These are phyloP conservation scores for Skeletonema potamos DNA, from an alignment of 108 stramenopile species.

Conservation along the genomic window DNA sequence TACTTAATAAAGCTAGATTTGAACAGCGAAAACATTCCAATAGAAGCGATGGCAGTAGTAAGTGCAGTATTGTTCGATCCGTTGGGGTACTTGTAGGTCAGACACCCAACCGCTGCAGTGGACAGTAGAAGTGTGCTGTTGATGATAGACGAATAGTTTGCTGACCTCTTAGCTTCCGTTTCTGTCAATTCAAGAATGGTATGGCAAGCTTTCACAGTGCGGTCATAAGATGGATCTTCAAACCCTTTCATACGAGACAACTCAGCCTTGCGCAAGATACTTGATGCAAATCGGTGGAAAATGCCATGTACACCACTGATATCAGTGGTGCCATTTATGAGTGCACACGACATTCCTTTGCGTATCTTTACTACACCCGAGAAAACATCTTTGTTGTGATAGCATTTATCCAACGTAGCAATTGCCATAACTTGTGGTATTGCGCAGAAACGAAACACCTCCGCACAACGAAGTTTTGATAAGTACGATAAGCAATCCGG, in stretches of 20 bases:
- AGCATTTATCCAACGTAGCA: constrained; percentile 95
- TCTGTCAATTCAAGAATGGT: constrained; percentile 63
- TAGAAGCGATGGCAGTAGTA: constrained; percentile 8
- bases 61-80: not conserved
- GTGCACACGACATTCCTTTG: constrained; percentile 83
- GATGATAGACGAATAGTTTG: not conserved
- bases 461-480: constrained; percentile 73
- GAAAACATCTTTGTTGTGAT: constrained; percentile 92
- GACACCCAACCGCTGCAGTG: constrained; percentile 3
- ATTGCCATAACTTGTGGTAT: constrained; percentile 99
- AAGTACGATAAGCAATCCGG: constrained; percentile 96
- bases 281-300: constrained; percentile 64
- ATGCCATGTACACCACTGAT: constrained; percentile 73
- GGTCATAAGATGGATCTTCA: constrained; percentile 68
- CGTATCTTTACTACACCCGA: constrained; percentile 98
- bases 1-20: constrained; percentile 8
- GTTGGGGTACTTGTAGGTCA: constrained; percentile 8
- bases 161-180: constrained; percentile 7
- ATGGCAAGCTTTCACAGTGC: constrained; percentile 75
- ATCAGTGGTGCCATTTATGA: constrained; percentile 73
- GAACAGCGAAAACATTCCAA: constrained; percentile 25
- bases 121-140: constrained; percentile 7
- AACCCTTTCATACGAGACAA: constrained; percentile 47
- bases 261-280: constrained; percentile 56
- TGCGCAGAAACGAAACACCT: constrained; percentile 98